phyloP scores from a whole-genome alignment of 2,329 filamentous ascomycete genomes.

The Cladophialophora chaetospira region DNA sequence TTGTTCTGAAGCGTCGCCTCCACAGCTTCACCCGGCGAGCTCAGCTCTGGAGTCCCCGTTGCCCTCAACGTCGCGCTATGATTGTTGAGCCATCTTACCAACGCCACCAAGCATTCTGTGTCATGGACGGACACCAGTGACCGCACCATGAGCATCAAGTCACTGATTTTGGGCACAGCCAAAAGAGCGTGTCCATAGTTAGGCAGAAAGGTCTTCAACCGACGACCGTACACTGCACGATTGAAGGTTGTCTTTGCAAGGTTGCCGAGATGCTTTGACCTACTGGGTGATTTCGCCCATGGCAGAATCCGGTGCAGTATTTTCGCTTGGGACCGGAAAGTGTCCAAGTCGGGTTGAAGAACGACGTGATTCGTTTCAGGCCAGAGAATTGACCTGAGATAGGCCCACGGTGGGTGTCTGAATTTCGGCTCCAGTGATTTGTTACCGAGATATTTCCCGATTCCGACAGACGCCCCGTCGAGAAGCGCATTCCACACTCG shows the following conservation, averaged over 20 bases:
- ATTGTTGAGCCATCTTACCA: constrained; percentile 34
- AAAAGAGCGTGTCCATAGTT: constrained; percentile 2
- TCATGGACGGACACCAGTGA: constrained; percentile 19
- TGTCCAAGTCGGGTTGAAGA: constrained; percentile 23
- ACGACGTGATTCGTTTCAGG: neutral
- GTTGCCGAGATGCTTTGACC: constrained; percentile 4
- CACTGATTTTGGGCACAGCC: constrained; percentile 17
- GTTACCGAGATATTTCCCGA: constrained; percentile 1
- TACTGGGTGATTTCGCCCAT: constrained; percentile 13
- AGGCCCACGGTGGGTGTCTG: constrained; percentile 14
- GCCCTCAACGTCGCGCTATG: constrained; percentile 35
- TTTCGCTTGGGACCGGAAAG: constrained; percentile 18
- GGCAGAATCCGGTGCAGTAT: constrained; percentile 9
- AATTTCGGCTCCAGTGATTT: constrained; percentile 2
- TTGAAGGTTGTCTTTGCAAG: constrained; percentile 19
- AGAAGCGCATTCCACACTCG: constrained; percentile 28
- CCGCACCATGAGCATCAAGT: constrained; percentile 25
- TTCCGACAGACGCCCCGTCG: constrained; percentile 10
- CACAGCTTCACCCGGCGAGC: no score
- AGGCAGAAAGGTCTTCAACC: constrained; percentile 17
- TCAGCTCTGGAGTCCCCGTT: neutral
- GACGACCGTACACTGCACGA: constrained; percentile 17
- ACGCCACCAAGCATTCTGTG: constrained; percentile 15
- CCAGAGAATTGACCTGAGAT: constrained; percentile 12
- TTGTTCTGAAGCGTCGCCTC: no score